These are phyloP conservation scores for Pholiota adiposa DNA, from an alignment of 1,284 basidiomycete genomes.

Conservation along the genomic window DNA sequence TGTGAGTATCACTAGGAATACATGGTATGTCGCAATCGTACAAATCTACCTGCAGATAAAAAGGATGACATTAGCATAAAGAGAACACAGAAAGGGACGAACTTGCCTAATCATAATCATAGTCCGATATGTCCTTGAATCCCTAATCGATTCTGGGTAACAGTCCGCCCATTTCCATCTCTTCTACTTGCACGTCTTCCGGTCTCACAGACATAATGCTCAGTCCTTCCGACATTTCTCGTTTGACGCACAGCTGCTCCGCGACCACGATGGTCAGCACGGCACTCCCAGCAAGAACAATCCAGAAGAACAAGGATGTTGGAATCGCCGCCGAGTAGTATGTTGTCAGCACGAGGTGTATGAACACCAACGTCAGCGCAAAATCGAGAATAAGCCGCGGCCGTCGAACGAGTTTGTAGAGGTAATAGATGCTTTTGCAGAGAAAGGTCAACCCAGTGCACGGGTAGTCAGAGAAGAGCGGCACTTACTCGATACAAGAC, in stretches of 20 bases:
- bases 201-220: conserved; percentile 53
- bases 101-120: conserved; percentile 17
- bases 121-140: conserved; percentile 2
- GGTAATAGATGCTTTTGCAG: conserved; percentile 74
- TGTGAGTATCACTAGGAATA: conserved; percentile 15
- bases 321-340: conserved; percentile 91
- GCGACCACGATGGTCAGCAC: conserved; percentile 79
- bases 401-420: conserved; percentile 86
- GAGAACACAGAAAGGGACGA: background rate
- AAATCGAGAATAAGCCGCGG: conserved; percentile 97
- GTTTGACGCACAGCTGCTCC: conserved; percentile 90
- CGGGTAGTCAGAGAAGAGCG: background rate
- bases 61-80: background rate
- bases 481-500: conserved; percentile 74
- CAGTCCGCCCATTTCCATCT: conserved; percentile 67
- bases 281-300: conserved; percentile 74
- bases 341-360: conserved; percentile 89
- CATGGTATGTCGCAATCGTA: conserved; percentile 2
- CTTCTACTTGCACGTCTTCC: conserved; percentile 40
- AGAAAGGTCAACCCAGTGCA: conserved; percentile 16
- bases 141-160: conserved; percentile 24
- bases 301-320: conserved; percentile 89
- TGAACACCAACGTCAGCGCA: conserved; percentile 85
- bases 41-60: conserved; percentile 1
- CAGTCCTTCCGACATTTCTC: conserved; percentile 91